phyloP scores from a whole-genome alignment of 352 stramenopile genomes.

The Pythium grandisporangium region DNA sequence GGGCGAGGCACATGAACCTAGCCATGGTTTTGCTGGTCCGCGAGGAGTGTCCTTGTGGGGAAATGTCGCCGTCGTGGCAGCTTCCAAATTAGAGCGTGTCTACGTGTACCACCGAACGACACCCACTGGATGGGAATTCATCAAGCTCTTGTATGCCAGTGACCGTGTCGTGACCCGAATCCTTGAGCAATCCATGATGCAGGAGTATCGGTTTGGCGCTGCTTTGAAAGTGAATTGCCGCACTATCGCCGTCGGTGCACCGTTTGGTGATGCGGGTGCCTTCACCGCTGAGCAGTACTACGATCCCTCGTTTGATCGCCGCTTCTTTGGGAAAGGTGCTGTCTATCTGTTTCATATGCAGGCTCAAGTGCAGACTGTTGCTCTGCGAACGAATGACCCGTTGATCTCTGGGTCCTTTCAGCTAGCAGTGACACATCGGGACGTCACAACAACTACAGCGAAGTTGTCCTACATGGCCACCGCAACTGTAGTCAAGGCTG shows the following conservation, averaged over 20 bases:
- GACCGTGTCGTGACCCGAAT: constrained; percentile 84
- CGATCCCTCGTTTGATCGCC: constrained; percentile 37
- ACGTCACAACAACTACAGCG: constrained; percentile 43
- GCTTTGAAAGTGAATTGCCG: constrained; percentile 75
- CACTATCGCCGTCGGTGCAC: constrained; percentile 86
- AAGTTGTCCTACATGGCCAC: constrained; percentile 58
- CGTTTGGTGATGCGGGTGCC: constrained; percentile 69
- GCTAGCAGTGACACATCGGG: constrained; percentile 53
- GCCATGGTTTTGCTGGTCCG: constrained; percentile 53
- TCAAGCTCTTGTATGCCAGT: constrained; percentile 47
- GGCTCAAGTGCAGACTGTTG: constrained; percentile 62
- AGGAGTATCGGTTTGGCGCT: constrained; percentile 84
- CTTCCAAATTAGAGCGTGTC: constrained; percentile 49
- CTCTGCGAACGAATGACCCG: constrained; percentile 43
- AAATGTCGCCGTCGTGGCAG: constrained; percentile 88
- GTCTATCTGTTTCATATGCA: constrained; percentile 72
- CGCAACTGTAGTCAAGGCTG: constrained; percentile 56
- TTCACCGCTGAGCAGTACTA: constrained; percentile 47
- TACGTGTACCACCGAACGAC: constrained; percentile 63
- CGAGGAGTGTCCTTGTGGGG: constrained; percentile 73
- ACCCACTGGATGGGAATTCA: constrained; percentile 37
- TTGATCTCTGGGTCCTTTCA: constrained; percentile 67
- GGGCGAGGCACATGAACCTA: constrained; percentile 19
- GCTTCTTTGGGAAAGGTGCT: constrained; percentile 60
- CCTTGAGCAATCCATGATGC: constrained; percentile 63